phyloP scores from a whole-genome alignment of 306 rosid genomes.

The Hippophae rhamnoides region DNA sequence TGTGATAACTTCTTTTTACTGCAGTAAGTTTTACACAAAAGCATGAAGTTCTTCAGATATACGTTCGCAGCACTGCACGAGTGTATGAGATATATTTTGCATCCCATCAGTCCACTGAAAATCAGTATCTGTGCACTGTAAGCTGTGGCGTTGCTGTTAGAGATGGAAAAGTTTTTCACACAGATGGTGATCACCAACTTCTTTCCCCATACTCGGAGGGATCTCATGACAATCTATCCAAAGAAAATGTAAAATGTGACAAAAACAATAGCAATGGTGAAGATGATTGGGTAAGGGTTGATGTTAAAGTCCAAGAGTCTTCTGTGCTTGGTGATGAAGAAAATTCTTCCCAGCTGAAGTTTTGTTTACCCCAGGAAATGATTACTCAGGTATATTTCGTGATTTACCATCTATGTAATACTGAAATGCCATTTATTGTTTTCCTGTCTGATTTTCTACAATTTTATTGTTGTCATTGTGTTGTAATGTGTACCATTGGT shows the following conservation, averaged over 20 bases:
- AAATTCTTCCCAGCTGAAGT: slow-evolving; percentile 15
- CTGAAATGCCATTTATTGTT: slow-evolving; percentile 4
- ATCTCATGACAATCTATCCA: slow-evolving; percentile 17
- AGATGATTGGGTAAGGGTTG: slow-evolving; percentile 67
- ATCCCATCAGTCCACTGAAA: slow-evolving; percentile 25
- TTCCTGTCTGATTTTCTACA: neutral
- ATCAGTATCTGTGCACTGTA: slow-evolving; percentile 69
- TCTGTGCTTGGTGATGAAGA: slow-evolving; percentile 8
- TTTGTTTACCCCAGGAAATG: slow-evolving; percentile 10
- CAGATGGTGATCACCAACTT: slow-evolving; percentile 18
- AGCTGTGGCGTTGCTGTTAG: slow-evolving; percentile 59
- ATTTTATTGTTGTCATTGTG: neutral
- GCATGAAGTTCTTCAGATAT: slow-evolving; percentile 63
- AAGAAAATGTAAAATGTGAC: slow-evolving; percentile 24
- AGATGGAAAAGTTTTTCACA: slow-evolving; percentile 49
- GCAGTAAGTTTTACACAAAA: slow-evolving; percentile 56
- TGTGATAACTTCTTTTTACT: neutral
- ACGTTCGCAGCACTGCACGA: slow-evolving; percentile 79
- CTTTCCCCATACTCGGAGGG: slow-evolving; percentile 24
- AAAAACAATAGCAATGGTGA: slow-evolving; percentile 29
- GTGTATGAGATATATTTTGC: slow-evolving; percentile 64
- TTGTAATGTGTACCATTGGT: neutral
- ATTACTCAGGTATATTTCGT: slow-evolving; percentile 40
- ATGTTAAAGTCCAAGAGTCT: slow-evolving; percentile 42
- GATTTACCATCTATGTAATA: neutral